Evolutionary conservation across 257 asterid genomes (phyloP).

Genomic region (Schizonepeta tenuifolia): DNA sequence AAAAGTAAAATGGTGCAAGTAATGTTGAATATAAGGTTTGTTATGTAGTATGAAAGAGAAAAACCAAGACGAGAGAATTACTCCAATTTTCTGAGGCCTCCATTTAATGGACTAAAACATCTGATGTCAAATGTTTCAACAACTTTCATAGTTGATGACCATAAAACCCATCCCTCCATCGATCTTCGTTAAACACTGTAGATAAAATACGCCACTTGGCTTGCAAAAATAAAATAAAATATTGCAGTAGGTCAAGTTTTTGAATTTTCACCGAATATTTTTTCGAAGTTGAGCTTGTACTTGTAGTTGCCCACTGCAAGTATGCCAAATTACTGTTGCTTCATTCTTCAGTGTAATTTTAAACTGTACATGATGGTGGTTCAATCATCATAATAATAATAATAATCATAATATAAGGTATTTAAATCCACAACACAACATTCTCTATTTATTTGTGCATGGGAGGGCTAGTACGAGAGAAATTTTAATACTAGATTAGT

Average conservation of each 20-base stretch:
- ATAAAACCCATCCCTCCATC: not conserved
- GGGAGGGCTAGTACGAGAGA: not conserved
- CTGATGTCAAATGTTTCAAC: conserved; percentile 39
- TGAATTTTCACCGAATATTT: too few species aligned
- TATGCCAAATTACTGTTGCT: too few species aligned
- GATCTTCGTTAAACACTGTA: not conserved
- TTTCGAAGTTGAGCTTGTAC: too few species aligned
- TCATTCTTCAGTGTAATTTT: too few species aligned
- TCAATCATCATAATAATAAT: too few species aligned
- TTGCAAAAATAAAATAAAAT: not conserved
- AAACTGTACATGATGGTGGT: not conserved
- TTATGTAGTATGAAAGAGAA: not conserved
- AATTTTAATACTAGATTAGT: not conserved
- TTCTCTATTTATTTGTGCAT: not conserved
- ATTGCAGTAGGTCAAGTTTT: too few species aligned
- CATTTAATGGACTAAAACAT: conserved; percentile 39
- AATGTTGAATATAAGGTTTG: conserved; percentile 17
- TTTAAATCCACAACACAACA: not conserved
- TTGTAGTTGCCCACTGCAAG: too few species aligned
- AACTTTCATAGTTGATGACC: conserved; percentile 10
- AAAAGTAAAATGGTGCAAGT: conserved; percentile 30
- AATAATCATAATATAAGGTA: too few species aligned
- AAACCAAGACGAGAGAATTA: conserved; percentile 17
- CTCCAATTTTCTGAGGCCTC: conserved; percentile 6
- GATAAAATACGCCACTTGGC: not conserved